Evolutionary conservation across 2,329 filamentous ascomycete genomes (phyloP).

Genomic region (Basipetospora chlamydospora): DNA sequence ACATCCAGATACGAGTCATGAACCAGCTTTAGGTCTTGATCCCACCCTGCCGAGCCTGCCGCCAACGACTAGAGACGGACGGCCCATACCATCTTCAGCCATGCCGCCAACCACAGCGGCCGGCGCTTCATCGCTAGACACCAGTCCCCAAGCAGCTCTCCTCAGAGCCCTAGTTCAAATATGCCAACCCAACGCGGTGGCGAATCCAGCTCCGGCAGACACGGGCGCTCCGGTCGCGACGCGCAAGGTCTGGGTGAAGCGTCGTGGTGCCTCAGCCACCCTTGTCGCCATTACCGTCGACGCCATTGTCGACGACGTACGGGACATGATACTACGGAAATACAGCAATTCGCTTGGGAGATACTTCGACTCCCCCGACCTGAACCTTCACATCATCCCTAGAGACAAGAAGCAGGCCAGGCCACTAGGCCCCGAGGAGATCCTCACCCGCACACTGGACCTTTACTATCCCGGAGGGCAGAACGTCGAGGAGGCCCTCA

Average conservation of each 20-base stretch:
- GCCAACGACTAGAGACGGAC: no score
- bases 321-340: conserved; percentile 82
- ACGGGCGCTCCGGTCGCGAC: conserved; percentile 40
- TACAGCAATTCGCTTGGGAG: conserved; percentile 86
- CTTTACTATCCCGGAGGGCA: conserved; percentile 77
- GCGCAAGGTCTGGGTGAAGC: conserved; percentile 89
- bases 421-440: conserved; percentile 71
- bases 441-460: conserved; percentile 64
- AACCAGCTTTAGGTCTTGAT: no score
- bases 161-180: conserved; percentile 39
- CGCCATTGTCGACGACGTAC: conserved; percentile 85
- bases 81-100: no score
- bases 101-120: conserved; percentile 35
- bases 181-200: conserved; percentile 22
- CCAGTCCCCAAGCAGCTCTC: conserved; percentile 21
- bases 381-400: conserved; percentile 64
- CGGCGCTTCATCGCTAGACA: not conserved
- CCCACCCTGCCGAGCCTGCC: no score
- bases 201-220: conserved; percentile 17
- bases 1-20: no score
- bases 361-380: conserved; percentile 80
- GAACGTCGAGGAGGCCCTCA: conserved; percentile 70
- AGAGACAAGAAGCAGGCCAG: conserved; percentile 44
- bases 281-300: conserved; percentile 74
- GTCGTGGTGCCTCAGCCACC: conserved; percentile 73